Percentiles rank a stretch among this genome's conserved stretches.
Conservation (phyloP, 768 basidiomycete genomes). For the Tephrocybe rancida region DNA sequence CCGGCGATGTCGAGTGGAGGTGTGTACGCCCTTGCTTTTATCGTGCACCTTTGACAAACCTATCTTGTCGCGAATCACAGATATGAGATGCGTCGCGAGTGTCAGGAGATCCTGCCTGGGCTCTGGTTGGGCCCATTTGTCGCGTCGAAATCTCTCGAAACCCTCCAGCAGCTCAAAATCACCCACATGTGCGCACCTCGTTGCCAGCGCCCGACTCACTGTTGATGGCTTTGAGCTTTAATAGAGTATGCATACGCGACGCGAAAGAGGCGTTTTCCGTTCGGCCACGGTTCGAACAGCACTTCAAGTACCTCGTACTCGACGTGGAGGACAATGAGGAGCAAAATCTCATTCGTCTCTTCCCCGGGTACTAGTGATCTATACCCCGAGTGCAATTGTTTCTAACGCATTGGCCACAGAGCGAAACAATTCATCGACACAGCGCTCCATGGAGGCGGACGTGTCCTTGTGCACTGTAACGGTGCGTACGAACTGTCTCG, state of each 20-base stretch:
- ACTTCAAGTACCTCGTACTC: slow-evolving; percentile 76
- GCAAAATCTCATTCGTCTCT: slow-evolving; percentile 90
- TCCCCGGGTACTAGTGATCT: slow-evolving; percentile 74
- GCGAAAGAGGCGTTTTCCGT: slow-evolving; percentile 91
- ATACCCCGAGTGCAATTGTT: slow-evolving; percentile 1
- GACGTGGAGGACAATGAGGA: slow-evolving; percentile 94
- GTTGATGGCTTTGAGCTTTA: background rate
- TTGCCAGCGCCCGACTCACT: slow-evolving; percentile 12
- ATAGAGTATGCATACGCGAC: slow-evolving; percentile 87
- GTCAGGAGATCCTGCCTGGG: slow-evolving; percentile 86
- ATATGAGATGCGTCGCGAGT: slow-evolving; percentile 96
- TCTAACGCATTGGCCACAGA: slow-evolving; percentile 36
- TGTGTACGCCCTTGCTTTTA: slow-evolving; percentile 36
- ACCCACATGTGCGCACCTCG: slow-evolving; percentile 70
- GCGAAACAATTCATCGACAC: slow-evolving; percentile 77
- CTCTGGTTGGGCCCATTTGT: slow-evolving; percentile 87
- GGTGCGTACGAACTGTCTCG: slow-evolving; percentile 45
- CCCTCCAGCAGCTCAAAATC: slow-evolving; percentile 63
- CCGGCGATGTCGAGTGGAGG: slow-evolving; percentile 87
- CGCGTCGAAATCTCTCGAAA: slow-evolving; percentile 80
- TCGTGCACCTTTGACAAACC: no score
- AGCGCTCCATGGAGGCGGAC: slow-evolving; percentile 64
- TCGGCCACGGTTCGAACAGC: slow-evolving; percentile 78
- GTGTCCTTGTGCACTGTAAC: slow-evolving; percentile 89
- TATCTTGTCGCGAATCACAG: slow-evolving; percentile 36